Conservation (phyloP, 192 early-diverging fungal species). For the Spinellus fusiger region DNA sequence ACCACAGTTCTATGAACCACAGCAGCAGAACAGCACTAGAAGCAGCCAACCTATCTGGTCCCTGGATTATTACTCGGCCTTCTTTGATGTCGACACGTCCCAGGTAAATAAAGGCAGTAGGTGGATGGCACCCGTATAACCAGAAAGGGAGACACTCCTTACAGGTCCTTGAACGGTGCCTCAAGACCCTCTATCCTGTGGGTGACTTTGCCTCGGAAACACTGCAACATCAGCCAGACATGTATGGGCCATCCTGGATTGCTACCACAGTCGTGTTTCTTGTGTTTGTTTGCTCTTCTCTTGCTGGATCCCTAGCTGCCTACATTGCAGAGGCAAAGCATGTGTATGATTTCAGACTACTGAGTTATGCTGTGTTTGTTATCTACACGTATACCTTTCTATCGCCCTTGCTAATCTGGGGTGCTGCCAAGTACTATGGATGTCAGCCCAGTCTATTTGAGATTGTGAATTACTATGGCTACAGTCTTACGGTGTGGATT, state of each 20-base stretch:
- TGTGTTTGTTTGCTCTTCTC: conserved; percentile 90
- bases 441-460: conserved; percentile 81
- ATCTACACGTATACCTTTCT: conserved; percentile 79
- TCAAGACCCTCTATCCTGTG: conserved; percentile 63
- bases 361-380: conserved; percentile 75
- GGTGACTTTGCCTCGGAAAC: conserved; percentile 72
- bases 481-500: conserved; percentile 89
- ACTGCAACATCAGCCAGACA: conserved; percentile 80
- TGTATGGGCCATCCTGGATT: conserved; percentile 99
- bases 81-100: conserved; percentile 90
- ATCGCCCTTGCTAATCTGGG: conserved; percentile 73
- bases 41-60: conserved; percentile 70
- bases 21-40: conserved; percentile 12
- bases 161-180: conserved; percentile 72
- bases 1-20: conserved; percentile 27
- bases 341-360: conserved; percentile 72
- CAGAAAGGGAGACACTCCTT: too few species aligned
- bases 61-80: conserved; percentile 82
- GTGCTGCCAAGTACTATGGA: conserved; percentile 77
- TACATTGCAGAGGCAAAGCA: conserved; percentile 49
- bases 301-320: conserved; percentile 79
- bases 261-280: conserved; percentile 92
- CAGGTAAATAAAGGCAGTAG: too few species aligned
- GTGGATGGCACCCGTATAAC: too few species aligned
- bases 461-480: conserved; percentile 84